These are phyloP conservation scores for Neofusicoccum laricinum DNA, from an alignment of 2,329 filamentous ascomycete genomes.

Conservation along the genomic window DNA sequence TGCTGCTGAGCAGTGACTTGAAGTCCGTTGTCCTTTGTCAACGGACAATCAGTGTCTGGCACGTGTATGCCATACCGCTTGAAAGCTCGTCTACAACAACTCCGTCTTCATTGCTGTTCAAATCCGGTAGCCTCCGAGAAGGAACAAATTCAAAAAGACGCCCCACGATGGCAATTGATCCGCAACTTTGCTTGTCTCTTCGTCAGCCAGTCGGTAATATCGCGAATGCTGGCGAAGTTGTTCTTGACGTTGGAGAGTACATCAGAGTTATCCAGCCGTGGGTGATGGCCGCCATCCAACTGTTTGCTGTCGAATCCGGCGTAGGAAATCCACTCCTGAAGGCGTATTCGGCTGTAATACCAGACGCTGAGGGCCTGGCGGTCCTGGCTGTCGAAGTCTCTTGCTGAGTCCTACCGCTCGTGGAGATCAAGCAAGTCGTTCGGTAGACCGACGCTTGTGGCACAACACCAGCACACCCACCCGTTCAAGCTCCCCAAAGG, in stretches of 20 bases:
- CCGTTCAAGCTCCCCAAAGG: too few relatives aligned
- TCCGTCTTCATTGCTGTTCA: accelerated
- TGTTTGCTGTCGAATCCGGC: not conserved
- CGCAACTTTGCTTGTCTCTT: not conserved
- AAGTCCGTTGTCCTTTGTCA: too few relatives aligned
- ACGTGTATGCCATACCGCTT: too few relatives aligned
- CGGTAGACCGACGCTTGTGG: not conserved
- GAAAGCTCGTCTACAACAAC: too few relatives aligned
- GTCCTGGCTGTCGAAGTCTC: not conserved
- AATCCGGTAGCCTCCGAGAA: too few relatives aligned
- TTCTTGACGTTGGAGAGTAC: not conserved
- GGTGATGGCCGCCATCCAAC: not conserved
- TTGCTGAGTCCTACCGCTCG: not conserved
- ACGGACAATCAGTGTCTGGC: too few relatives aligned
- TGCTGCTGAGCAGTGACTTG: too few relatives aligned
- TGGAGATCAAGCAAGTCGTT: not conserved
- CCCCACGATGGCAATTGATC: not conserved
- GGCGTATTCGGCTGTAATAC: not conserved
- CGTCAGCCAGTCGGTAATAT: not conserved
- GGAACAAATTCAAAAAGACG: not conserved
- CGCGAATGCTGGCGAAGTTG: not conserved
- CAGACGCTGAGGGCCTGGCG: not conserved
- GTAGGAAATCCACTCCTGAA: not conserved
- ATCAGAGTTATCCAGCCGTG: not conserved
- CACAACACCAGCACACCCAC: too few relatives aligned